Conservation (phyloP, 805 yeast genomes). For the Candida railenensis region DNA sequence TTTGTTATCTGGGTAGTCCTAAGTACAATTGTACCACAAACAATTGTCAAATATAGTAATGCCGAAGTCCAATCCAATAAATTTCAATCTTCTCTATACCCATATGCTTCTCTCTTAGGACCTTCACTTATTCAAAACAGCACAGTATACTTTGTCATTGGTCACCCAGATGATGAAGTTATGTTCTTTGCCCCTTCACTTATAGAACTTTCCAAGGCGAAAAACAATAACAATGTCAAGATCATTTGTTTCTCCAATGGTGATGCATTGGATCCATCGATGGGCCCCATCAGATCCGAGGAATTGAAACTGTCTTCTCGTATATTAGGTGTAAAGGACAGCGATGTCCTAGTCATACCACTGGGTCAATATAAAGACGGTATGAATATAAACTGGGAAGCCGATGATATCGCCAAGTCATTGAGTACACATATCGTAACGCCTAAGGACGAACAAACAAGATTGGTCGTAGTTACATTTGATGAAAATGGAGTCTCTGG, state of each 20-base stretch:
- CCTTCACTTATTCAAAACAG: conserved; percentile 34
- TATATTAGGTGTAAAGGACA: conserved; percentile 48
- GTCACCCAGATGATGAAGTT: conserved; percentile 98
- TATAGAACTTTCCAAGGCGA: conserved; percentile 45
- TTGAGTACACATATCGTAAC: conserved; percentile 29
- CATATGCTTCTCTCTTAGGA: conserved; percentile 35
- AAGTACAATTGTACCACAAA: conserved; percentile 41
- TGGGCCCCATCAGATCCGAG: conserved; percentile 59
- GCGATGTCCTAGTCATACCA: conserved; percentile 47
- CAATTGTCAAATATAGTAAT: conserved; percentile 25
- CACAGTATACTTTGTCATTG: conserved; percentile 59
- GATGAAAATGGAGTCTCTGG: conserved; percentile 80
- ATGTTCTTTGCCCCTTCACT: conserved; percentile 93
- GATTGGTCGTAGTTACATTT: conserved; percentile 63
- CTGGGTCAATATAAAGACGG: conserved; percentile 56
- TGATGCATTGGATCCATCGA: conserved; percentile 57
- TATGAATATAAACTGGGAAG: conserved; percentile 66
- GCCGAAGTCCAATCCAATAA: conserved; percentile 24
- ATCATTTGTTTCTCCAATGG: conserved; percentile 78
- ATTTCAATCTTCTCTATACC: conserved; percentile 24
- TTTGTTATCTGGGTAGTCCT: conserved; percentile 38
- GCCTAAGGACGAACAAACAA: conserved; percentile 11
- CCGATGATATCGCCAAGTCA: conserved; percentile 34
- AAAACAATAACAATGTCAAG: conserved; percentile 50
- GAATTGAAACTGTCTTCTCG: conserved; percentile 61